Evolutionary conservation across 2,329 filamentous ascomycete species (phyloP).

Genomic region (Ophiostoma populinum): DNA sequence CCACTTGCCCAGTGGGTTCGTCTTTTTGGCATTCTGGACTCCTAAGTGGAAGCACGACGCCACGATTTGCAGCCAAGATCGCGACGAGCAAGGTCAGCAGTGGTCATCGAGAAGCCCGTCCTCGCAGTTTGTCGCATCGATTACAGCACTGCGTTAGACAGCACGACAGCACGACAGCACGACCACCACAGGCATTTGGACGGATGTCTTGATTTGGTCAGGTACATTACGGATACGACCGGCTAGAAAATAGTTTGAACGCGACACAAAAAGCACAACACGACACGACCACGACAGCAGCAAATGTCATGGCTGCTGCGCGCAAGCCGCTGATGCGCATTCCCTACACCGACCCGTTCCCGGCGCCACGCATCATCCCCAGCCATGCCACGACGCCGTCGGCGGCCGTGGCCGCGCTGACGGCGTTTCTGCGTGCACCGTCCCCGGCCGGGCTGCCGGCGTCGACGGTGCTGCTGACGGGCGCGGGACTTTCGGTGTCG

Average conservation of each 20-base stretch:
- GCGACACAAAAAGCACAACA: not conserved
- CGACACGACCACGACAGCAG: no score
- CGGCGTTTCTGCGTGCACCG: slow-evolving; percentile 53
- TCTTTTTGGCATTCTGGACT: no score
- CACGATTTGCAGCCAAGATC: no score
- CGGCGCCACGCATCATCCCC: slow-evolving; percentile 59
- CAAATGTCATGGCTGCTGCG: slow-evolving; percentile 28
- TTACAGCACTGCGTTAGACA: no score
- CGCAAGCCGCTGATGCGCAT: slow-evolving; percentile 66
- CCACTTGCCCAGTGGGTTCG: no score
- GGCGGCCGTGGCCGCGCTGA: slow-evolving; percentile 62
- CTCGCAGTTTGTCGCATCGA: no score
- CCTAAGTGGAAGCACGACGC: no score
- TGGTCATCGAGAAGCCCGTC: no score
- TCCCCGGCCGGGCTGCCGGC: slow-evolving; percentile 30
- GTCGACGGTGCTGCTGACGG: slow-evolving; percentile 41
- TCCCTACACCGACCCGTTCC: slow-evolving; percentile 72
- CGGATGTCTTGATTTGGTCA: not conserved
- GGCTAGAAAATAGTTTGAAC: not conserved
- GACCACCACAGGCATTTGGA: no score
- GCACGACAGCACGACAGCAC: no score
- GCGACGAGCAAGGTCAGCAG: no score
- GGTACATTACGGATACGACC: not conserved
- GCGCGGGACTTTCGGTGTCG: slow-evolving; percentile 83
- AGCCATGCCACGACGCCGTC: slow-evolving; percentile 47